A percentile compares a stretch with the other conserved stretches of the same genome.
phyloP scores from a whole-genome alignment of 176 grass and related monocot species.

The Oryza punctata region DNA sequence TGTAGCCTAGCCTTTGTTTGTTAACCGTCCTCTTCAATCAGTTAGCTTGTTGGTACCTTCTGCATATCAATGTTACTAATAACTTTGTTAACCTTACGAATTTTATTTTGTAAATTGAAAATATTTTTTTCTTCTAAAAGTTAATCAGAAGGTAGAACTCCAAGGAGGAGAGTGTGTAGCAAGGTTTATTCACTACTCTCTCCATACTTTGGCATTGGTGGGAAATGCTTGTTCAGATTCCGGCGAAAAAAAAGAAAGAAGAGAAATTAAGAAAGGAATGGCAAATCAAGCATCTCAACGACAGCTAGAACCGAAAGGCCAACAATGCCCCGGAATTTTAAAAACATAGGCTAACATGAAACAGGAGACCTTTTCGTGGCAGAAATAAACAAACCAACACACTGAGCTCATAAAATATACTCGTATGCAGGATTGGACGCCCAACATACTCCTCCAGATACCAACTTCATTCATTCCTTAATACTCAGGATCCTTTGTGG shows the following conservation, averaged over 20 bases:
- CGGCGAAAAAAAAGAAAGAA: neutral
- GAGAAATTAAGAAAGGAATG: neutral
- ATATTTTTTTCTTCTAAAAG: neutral
- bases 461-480: neutral
- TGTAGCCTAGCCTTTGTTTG: neutral
- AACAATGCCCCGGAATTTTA: neutral
- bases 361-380: constrained; percentile 5
- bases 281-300: neutral
- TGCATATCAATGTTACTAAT: neutral
- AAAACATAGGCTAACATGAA: constrained; percentile 14
- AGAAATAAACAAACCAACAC: constrained; percentile 14
- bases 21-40: constrained; percentile 15
- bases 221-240: neutral
- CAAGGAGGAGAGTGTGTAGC: neutral
- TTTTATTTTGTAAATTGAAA: neutral
- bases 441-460: constrained; percentile 25
- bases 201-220: neutral
- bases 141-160: neutral
- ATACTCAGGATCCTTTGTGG: neutral
- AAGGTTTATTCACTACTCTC: neutral
- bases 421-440: neutral
- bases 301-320: constrained; percentile 33
- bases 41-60: neutral
- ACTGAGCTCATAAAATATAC: neutral
- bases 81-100: neutral